phyloP scores from a whole-genome alignment of 2,329 filamentous ascomycete genomes.

The Colletotrichum orbiculare region DNA sequence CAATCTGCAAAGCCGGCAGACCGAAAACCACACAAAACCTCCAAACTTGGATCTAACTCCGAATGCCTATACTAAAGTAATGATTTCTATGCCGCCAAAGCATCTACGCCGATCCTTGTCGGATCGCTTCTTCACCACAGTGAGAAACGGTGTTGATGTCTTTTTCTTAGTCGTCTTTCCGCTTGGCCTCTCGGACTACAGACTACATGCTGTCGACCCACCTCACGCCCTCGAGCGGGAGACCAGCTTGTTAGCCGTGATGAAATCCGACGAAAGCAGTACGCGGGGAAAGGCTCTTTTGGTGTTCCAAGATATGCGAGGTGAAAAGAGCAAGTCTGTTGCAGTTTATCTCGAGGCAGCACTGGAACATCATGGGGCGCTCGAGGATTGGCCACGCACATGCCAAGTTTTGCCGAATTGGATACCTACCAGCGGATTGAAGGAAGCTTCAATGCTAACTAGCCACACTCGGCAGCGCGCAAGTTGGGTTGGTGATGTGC shows the following conservation, averaged over 20 bases:
- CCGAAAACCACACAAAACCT: no score
- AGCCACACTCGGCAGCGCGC: not conserved
- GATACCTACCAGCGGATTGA: not conserved
- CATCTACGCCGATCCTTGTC: no score
- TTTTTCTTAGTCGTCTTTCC: constrained; percentile 9
- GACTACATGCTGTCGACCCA: not conserved
- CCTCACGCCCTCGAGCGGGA: constrained; percentile 1
- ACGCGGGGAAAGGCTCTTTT: no score
- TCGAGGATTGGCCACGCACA: not conserved
- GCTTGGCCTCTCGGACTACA: not conserved
- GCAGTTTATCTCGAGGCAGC: constrained; percentile 14
- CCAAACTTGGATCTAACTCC: not conserved
- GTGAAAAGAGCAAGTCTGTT: not conserved
- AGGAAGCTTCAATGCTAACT: no score
- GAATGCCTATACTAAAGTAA: not conserved
- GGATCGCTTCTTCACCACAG: not conserved
- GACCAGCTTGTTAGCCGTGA: constrained; percentile 10
- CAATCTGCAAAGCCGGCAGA: no score
- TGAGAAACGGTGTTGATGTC: not conserved
- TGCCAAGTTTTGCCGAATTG: constrained; percentile 3
- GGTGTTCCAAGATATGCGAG: not conserved
- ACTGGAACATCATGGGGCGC: not conserved
- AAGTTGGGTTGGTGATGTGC: not conserved
- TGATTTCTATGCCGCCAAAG: not conserved
- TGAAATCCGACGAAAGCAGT: not conserved